Percentiles rank a stretch among this genome's conserved stretches.
Evolutionary conservation across 2,329 filamentous ascomycete genomes (phyloP).

Genomic region (Hirsutella thompsonii): DNA sequence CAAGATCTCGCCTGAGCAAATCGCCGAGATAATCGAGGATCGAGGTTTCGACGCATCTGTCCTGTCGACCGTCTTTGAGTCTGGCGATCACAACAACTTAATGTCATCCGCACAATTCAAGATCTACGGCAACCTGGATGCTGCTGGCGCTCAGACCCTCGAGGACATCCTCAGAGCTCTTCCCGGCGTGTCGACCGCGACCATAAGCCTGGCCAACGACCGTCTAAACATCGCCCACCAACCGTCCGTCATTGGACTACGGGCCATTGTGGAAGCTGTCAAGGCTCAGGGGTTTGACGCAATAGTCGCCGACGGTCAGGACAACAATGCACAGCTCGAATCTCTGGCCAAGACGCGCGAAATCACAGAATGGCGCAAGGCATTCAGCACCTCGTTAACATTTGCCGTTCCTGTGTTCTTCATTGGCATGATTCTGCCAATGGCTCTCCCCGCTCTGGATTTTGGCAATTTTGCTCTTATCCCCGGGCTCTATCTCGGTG

Average conservation of each 20-base stretch:
- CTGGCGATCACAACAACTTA: conserved; percentile 36
- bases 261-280: conserved; percentile 68
- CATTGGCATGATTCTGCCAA: conserved; percentile 88
- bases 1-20: conserved; percentile 58
- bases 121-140: conserved; percentile 66
- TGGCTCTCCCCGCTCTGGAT: conserved; percentile 65
- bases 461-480: conserved; percentile 57
- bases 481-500: conserved; percentile 75
- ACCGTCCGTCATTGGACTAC: conserved; percentile 60
- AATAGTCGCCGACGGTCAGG: conserved; percentile 77
- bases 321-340: conserved; percentile 93
- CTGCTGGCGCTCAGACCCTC: conserved; percentile 56
- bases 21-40: conserved; percentile 76
- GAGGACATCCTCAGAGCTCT: conserved; percentile 53
- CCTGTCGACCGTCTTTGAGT: conserved; percentile 59
- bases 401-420: conserved; percentile 88
- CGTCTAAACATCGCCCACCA: conserved; percentile 64
- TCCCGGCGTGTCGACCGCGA: conserved; percentile 61
- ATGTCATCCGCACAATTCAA: conserved; percentile 63
- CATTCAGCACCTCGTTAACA: conserved; percentile 62
- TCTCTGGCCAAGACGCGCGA: conserved; percentile 93
- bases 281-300: conserved; percentile 82
- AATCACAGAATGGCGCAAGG: conserved; percentile 81
- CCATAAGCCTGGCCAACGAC: conserved; percentile 60
- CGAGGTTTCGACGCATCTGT: conserved; percentile 77